Evolutionary conservation across 116 monocot genomes (phyloP).

Genomic region (Trichopus zeylanicus): DNA sequence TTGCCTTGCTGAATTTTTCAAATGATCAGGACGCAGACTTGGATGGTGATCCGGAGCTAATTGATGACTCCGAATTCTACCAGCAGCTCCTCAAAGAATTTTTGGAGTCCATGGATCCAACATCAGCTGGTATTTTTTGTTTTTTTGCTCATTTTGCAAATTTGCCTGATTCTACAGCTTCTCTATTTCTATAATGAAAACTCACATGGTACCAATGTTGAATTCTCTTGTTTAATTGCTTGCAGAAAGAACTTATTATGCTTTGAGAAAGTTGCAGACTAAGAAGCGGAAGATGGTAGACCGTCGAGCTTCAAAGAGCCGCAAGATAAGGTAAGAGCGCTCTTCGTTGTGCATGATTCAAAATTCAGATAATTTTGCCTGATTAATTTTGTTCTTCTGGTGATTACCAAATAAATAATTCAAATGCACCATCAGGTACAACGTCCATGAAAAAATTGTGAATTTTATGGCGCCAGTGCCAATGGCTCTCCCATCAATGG

Average conservation of each 20-base stretch:
- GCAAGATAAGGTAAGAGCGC: slow-evolving; percentile 61
- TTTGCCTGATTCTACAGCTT: no score
- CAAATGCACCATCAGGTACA: slow-evolving; percentile 39
- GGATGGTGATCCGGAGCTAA: slow-evolving; percentile 80
- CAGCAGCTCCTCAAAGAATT: slow-evolving; percentile 95
- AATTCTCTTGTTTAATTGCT: no score
- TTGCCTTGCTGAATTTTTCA: no score
- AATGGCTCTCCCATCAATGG: slow-evolving; percentile 61
- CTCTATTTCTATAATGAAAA: no score
- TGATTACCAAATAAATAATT: background rate
- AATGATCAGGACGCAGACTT: slow-evolving; percentile 36
- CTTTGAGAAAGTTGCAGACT: slow-evolving; percentile 54
- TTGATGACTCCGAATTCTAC: slow-evolving; percentile 95
- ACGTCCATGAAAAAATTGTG: slow-evolving; percentile 88
- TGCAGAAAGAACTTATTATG: slow-evolving; percentile 59
- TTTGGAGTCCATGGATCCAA: slow-evolving; percentile 60
- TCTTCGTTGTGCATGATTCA: no score
- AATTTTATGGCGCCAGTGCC: slow-evolving; percentile 93
- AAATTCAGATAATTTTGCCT: background rate
- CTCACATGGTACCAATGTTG: no score
- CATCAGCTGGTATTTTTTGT: slow-evolving; percentile 40
- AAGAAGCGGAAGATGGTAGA: slow-evolving; percentile 84
- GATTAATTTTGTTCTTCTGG: background rate
- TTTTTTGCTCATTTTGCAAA: background rate
- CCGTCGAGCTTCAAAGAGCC: slow-evolving; percentile 83